A percentile compares a stretch with the other conserved stretches of the same genome.
Evolutionary conservation across 23 red algal species (phyloP).

Genomic region (Porphyridium purpureum): DNA sequence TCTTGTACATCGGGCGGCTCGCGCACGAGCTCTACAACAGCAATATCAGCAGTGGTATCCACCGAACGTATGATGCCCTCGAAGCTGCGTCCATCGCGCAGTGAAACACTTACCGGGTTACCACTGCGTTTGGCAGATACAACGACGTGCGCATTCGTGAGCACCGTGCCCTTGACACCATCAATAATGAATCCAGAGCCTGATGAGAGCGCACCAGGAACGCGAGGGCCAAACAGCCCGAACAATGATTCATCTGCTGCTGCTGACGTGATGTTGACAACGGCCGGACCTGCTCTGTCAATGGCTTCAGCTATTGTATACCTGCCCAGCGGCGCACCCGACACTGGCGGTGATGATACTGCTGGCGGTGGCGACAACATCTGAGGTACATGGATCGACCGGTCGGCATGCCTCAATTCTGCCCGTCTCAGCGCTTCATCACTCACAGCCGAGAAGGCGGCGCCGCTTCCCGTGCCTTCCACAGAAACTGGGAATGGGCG

Average conservation of each 20-base stretch:
- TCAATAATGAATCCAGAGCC: constrained; percentile 86
- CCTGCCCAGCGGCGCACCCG: no score
- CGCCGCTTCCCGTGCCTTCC: no score
- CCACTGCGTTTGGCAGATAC: constrained; percentile 1
- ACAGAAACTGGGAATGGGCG: no score
- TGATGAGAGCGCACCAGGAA: constrained; percentile 14
- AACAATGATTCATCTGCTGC: no score
- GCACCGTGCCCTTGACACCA: constrained; percentile 37
- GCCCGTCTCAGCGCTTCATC: no score
- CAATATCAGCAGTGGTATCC: constrained; percentile 19
- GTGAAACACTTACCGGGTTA: constrained; percentile 4
- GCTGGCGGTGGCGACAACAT: no score
- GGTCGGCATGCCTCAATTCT: no score
- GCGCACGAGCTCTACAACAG: constrained; percentile 6
- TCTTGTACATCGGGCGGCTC: neutral
- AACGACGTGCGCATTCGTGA: constrained; percentile 87
- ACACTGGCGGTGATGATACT: no score
- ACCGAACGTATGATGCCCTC: constrained; percentile 11
- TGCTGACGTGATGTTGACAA: constrained; percentile 1
- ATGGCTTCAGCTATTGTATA: no score
- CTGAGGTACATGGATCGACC: no score
- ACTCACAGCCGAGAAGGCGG: no score
- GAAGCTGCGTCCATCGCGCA: constrained; percentile 32
- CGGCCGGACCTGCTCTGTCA: no score
- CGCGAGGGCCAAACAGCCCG: neutral